A percentile compares a stretch with the other conserved stretches of the same genome.
These are phyloP conservation scores for Euclidium syriacum DNA, from an alignment of 345 rosid species.

Conservation along the genomic window DNA sequence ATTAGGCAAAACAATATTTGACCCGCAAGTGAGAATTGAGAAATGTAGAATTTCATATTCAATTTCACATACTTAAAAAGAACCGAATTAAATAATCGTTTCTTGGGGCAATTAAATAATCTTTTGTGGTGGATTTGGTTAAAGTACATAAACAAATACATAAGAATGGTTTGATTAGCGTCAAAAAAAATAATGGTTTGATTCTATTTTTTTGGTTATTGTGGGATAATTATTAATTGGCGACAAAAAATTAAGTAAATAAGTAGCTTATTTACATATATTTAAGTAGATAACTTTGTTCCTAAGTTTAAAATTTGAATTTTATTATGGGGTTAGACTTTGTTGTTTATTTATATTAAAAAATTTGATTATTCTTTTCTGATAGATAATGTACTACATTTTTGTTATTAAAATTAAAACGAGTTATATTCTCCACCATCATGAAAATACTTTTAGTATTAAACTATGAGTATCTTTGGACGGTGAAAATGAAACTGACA, in stretches of 20 bases:
- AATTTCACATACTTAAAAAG: background rate
- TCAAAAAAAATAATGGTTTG: too few species aligned
- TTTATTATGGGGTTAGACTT: too few species aligned
- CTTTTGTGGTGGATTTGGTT: background rate
- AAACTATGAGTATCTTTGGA: slow-evolving; percentile 8
- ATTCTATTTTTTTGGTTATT: background rate
- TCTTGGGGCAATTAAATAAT: background rate
- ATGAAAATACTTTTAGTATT: too few species aligned
- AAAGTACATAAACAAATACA: background rate
- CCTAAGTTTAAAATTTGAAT: too few species aligned
- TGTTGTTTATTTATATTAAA: too few species aligned
- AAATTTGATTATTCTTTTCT: too few species aligned
- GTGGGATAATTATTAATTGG: background rate
- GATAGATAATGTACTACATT: too few species aligned
- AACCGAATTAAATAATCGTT: background rate
- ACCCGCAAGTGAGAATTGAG: slow-evolving; percentile 1
- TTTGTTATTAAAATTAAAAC: background rate
- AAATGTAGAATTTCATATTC: background rate
- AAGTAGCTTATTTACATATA: too few species aligned
- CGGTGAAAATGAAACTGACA: slow-evolving; percentile 27
- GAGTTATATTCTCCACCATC: background rate
- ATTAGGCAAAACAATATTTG: background rate
- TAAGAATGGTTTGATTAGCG: background rate
- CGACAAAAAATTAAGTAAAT: too few species aligned
- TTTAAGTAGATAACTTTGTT: too few species aligned